These are phyloP conservation scores for Lagenidium sp. DNA, from an alignment of 352 stramenopile genomes.

Conservation along the genomic window DNA sequence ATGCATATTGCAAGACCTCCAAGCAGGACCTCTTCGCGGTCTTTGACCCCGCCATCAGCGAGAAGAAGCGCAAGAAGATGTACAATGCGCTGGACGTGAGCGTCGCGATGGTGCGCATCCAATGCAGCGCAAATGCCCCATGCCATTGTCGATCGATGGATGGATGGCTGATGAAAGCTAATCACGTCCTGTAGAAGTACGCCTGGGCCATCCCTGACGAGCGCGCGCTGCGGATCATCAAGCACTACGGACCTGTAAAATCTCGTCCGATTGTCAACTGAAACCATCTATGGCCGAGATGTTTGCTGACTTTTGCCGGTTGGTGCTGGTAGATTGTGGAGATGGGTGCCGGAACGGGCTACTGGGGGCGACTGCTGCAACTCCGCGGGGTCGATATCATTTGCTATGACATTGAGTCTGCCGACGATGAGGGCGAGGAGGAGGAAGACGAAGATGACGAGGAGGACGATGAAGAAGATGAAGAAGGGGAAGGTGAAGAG, in stretches of 20 bases:
- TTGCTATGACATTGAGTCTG: slow-evolving; percentile 81
- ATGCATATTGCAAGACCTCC: slow-evolving; percentile 45
- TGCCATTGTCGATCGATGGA: too few species aligned
- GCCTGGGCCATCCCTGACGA: slow-evolving; percentile 90
- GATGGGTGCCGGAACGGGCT: slow-evolving; percentile 87
- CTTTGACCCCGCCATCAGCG: slow-evolving; percentile 63
- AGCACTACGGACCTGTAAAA: slow-evolving; percentile 83
- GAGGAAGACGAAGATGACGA: slow-evolving; percentile 1
- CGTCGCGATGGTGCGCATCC: slow-evolving; percentile 75
- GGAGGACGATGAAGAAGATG: slow-evolving; percentile 13
- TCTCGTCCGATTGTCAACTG: too few species aligned
- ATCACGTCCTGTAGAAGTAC: slow-evolving; percentile 54
- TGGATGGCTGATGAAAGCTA: neutral
- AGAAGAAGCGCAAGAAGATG: slow-evolving; percentile 57
- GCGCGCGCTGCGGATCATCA: slow-evolving; percentile 83
- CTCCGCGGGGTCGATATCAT: slow-evolving; percentile 77
- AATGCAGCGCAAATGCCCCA: too few species aligned
- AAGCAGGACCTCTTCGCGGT: slow-evolving; percentile 50
- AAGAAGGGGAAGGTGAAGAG: slow-evolving; percentile 21
- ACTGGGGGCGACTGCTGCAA: slow-evolving; percentile 80
- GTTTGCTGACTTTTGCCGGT: too few species aligned
- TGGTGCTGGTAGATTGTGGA: slow-evolving; percentile 70
- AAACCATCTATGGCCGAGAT: too few species aligned
- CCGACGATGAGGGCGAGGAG: slow-evolving; percentile 32
- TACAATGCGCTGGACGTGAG: slow-evolving; percentile 67